Percentiles rank a stretch among this genome's conserved stretches.
Conservation (phyloP, 148 eudicot species). For the Pharnaceum exiguum region DNA sequence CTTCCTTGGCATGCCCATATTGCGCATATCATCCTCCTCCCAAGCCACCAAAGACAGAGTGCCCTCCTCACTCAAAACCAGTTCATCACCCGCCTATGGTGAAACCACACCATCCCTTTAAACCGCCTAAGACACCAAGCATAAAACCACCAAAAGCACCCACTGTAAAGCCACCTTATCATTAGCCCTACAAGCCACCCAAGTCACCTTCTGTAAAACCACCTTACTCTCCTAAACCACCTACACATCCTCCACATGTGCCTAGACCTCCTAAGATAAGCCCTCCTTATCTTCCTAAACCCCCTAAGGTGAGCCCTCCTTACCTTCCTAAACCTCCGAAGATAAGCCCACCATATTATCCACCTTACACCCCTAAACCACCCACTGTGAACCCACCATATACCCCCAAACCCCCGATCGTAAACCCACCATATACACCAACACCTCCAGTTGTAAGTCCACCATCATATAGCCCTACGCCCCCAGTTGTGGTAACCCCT, state of each 20-base stretch:
- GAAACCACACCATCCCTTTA: conserved; percentile 15
- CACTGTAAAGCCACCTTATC: conserved; percentile 11
- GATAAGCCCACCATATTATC: conserved; percentile 11
- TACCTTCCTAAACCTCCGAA: conserved; percentile 5
- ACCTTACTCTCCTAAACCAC: conserved; percentile 25
- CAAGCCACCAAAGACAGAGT: conserved; percentile 3
- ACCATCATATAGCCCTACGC: conserved; percentile 1
- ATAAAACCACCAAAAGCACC: conserved; percentile 19
- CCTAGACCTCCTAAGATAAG: background rate
- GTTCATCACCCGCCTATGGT: conserved; percentile 6
- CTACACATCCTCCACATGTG: conserved; percentile 21
- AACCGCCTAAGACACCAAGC: conserved; percentile 7
- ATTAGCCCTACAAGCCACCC: no score
- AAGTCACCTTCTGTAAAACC: conserved; percentile 27
- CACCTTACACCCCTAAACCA: conserved; percentile 25
- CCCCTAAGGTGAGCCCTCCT: conserved; percentile 24
- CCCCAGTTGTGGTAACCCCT: conserved; percentile 5
- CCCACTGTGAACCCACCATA: conserved; percentile 18
- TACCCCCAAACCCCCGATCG: conserved; percentile 14
- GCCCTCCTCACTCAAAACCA: conserved; percentile 24
- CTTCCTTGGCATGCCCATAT: conserved; percentile 24
- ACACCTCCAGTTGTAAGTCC: background rate
- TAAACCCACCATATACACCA: conserved; percentile 18
- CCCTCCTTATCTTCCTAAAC: conserved; percentile 25
- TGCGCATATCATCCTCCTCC: conserved; percentile 28